Evolutionary conservation across 2,329 filamentous ascomycete species (phyloP), one percentile per base, ranked within the genome.

Genomic region (Fusarium xylarioides): DNA sequence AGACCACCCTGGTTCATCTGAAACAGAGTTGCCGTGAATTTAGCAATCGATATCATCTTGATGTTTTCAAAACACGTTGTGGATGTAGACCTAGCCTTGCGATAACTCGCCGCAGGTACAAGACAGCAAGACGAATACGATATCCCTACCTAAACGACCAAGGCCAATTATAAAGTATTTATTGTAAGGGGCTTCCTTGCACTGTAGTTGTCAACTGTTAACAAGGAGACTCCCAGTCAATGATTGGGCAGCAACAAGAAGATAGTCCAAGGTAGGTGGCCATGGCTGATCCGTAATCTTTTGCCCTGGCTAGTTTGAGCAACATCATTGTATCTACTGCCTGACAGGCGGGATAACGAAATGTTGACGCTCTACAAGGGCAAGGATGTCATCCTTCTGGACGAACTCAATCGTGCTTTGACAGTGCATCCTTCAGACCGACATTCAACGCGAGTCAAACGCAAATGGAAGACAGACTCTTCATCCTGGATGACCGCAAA

Each of bases 391-490:
- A 35, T 47, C 50, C 34, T 54, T 40, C 35, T 62, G 47, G 57
- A 56, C 44, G 44, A 46, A 52, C 21, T 42, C 35, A 67, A 58
- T 47, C 38, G 44, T 35, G 35, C 37, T 38, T 52, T 47, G n/a
- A 42, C 55, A 60, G 37, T 52, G 38, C 28, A 46, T 47, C 42
- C 65, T 57, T 35, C 59, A 74, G 71, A 72, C 59, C 59, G 71
- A 63, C 52, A 59, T 61, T 59, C 32, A 23, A 34, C 71, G 58
- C 56, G 63, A 74, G 68, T 74, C 68, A 72, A 69, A 62, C 23
- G 8, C 43, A 28, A 61, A 26, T 54, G n/a, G 38, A 62, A 38
- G 8, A 14, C 43, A 38, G 19, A 42, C 32, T n/a, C 42, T 44
- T 43, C n/a, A 38, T 26, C 18, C 16, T 35, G 47, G n/a, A 32